Conservation (phyloP, 768 basidiomycete genomes). For the Ramaria sp. region DNA sequence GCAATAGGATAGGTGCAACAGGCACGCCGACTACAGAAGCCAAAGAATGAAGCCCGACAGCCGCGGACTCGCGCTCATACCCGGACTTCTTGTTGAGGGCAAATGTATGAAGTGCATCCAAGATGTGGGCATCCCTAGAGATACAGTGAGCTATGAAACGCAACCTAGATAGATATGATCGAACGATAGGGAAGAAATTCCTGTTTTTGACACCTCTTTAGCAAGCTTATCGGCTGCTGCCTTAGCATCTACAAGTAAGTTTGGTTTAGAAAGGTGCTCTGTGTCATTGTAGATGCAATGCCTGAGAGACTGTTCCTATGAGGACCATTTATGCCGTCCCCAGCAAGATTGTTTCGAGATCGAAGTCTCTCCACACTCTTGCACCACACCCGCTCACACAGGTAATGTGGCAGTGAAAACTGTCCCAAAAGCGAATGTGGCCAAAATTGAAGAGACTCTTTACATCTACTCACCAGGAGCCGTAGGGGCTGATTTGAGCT, state of each 20-base stretch:
- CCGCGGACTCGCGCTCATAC: constrained; percentile 80
- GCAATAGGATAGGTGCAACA: constrained; percentile 61
- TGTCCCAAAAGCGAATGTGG: not conserved
- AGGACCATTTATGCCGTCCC: not conserved
- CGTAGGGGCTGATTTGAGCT: constrained; percentile 47
- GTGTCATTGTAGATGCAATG: too few relatives aligned
- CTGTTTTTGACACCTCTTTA: constrained; percentile 53
- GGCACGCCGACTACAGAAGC: constrained; percentile 59
- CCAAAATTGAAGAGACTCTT: constrained; percentile 2
- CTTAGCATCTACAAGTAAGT: constrained; percentile 55
- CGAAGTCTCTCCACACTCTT: not conserved
- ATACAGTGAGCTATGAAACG: not conserved
- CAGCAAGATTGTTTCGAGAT: not conserved
- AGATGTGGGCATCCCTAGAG: constrained; percentile 47
- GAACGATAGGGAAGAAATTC: constrained; percentile 52
- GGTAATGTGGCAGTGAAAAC: not conserved
- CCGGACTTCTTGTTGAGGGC: constrained; percentile 81
- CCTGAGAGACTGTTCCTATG: too few relatives aligned
- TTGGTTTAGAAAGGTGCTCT: constrained; percentile 7
- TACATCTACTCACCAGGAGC: constrained; percentile 36
- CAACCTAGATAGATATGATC: constrained; percentile 15
- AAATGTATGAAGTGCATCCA: constrained; percentile 54
- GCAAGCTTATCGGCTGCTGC: constrained; percentile 74
- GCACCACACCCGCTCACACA: not conserved
- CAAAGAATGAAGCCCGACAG: constrained; percentile 70